These are phyloP conservation scores for Avicennia marina DNA, from an alignment of 257 asterid genomes.

Conservation along the genomic window DNA sequence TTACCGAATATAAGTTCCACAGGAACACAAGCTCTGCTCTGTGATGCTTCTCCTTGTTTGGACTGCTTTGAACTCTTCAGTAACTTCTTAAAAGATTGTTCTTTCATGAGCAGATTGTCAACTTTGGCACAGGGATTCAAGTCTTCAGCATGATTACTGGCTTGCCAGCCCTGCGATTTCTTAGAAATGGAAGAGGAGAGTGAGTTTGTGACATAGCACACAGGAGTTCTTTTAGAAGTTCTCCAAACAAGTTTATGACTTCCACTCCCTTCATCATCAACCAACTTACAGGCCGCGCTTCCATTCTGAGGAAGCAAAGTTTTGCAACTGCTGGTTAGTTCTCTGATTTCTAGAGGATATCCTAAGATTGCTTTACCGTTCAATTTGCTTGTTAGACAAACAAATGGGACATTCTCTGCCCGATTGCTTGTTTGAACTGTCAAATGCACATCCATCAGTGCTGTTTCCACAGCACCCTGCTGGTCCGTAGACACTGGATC, in stretches of 20 bases:
- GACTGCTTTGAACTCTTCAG: constrained; percentile 9
- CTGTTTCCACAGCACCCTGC: constrained; percentile 9
- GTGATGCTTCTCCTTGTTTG: constrained; percentile 11
- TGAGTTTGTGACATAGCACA: constrained; percentile 34
- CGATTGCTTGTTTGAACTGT: constrained; percentile 28
- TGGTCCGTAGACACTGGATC: neutral
- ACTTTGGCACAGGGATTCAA: neutral
- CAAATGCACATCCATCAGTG: constrained; percentile 46
- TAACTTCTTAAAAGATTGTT: constrained; percentile 14
- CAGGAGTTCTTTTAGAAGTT: constrained; percentile 54
- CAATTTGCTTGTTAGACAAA: constrained; percentile 41
- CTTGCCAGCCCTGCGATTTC: constrained; percentile 6
- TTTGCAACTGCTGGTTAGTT: constrained; percentile 19
- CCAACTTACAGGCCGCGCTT: constrained; percentile 1
- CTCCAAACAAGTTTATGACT: constrained; percentile 46
- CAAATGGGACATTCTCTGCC: constrained; percentile 46
- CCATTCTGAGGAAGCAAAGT: constrained; percentile 7
- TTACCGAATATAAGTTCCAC: constrained; percentile 44
- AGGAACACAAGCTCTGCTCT: constrained; percentile 41
- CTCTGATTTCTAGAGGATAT: constrained; percentile 48
- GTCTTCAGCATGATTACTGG: constrained; percentile 5
- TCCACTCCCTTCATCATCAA: constrained; percentile 1
- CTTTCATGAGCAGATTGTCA: constrained; percentile 3
- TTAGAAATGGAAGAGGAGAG: constrained; percentile 18
- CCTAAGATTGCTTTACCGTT: constrained; percentile 44